Percentiles rank a stretch among this genome's conserved stretches.
Conservation (phyloP, 331 rosid species). For the Malus hybrid region DNA sequence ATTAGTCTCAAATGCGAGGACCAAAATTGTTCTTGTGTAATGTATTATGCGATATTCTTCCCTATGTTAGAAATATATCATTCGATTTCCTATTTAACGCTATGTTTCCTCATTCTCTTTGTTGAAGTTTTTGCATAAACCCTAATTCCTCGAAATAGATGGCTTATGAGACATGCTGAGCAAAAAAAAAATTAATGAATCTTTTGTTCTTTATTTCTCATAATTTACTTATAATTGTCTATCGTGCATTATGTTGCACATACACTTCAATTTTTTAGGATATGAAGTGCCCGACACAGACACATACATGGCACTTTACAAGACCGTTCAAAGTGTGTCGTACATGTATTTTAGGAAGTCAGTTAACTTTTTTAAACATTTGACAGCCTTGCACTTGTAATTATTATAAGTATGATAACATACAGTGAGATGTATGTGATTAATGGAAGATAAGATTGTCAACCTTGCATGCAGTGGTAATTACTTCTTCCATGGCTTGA, state of each 20-base stretch:
- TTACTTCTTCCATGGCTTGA: slow-evolving; percentile 71
- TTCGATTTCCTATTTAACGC: neutral
- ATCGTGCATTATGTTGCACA: no score
- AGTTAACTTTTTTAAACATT: no score
- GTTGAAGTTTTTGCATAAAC: neutral
- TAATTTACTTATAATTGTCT: no score
- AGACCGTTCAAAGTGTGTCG: no score
- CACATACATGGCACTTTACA: no score
- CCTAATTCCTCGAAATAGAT: neutral
- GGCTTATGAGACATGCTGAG: neutral
- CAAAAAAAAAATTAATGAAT: neutral
- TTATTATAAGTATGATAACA: neutral
- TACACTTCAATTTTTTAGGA: no score
- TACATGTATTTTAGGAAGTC: no score
- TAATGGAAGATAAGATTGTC: neutral
- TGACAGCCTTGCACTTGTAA: neutral
- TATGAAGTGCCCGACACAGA: no score
- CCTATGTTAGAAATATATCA: neutral
- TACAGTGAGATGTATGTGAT: neutral
- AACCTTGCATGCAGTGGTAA: neutral
- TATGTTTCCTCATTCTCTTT: neutral
- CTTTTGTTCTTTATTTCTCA: neutral
- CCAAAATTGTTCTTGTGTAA: neutral
- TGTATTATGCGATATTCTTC: slow-evolving; percentile 1
- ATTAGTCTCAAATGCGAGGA: neutral